Evolutionary conservation across 306 rosid genomes (phyloP).

Genomic region (Cicer arietinum): DNA sequence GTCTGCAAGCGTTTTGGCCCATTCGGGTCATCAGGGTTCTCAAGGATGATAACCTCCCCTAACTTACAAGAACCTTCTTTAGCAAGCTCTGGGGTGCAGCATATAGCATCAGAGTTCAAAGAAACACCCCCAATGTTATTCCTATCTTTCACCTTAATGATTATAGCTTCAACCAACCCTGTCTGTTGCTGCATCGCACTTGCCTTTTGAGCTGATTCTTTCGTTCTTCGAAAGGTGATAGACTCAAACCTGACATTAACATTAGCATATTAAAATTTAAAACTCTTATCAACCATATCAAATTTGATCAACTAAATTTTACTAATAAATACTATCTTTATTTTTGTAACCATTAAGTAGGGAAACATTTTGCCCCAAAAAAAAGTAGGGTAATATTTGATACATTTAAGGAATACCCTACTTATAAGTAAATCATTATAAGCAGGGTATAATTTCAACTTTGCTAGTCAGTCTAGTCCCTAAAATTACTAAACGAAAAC

Average conservation of each 20-base stretch:
- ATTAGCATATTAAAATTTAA: constrained; percentile 24
- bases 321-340: neutral
- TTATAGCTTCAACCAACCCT: constrained; percentile 75
- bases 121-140: constrained; percentile 69
- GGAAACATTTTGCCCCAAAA: no score
- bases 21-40: constrained; percentile 50
- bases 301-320: constrained; percentile 24
- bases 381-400: no score
- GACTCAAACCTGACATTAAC: constrained; percentile 66
- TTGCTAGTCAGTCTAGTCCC: no score
- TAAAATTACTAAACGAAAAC: no score
- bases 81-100: constrained; percentile 77
- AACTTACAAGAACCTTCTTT: constrained; percentile 71
- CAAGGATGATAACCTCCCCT: constrained; percentile 75
- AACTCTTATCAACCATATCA: constrained; percentile 4
- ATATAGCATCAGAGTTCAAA: constrained; percentile 66
- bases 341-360: no score
- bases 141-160: constrained; percentile 65
- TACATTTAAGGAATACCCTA: no score
- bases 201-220: constrained; percentile 60
- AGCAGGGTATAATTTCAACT: no score
- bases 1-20: constrained; percentile 71
- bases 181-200: constrained; percentile 74
- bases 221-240: constrained; percentile 62
- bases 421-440: no score